A percentile compares a stretch with the other conserved stretches of the same genome.
phyloP scores from a whole-genome alignment of 2,329 filamentous ascomycete genomes.

The Bipolaris victoriae region DNA sequence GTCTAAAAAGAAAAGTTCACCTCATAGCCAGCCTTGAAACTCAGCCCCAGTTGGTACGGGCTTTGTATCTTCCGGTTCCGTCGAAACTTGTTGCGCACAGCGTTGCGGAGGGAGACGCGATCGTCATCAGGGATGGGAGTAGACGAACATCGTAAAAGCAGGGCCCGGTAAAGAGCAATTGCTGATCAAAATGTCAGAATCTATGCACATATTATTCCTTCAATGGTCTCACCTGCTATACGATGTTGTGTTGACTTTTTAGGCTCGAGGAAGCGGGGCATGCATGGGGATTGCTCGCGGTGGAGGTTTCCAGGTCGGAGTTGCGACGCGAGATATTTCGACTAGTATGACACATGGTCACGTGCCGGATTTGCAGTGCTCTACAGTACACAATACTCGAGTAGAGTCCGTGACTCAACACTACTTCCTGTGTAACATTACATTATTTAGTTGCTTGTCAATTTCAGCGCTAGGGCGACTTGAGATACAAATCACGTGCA shows the following conservation, averaged over 20 bases:
- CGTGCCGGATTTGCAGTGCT: slow-evolving; percentile 14
- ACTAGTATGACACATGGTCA: slow-evolving; percentile 27
- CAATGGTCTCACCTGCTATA: slow-evolving; percentile 54
- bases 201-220: slow-evolving; percentile 1
- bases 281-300: slow-evolving; percentile 43
- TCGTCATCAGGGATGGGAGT: slow-evolving; percentile 61
- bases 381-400: background rate
- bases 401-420: background rate
- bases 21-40: slow-evolving; percentile 72
- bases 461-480: background rate
- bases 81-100: slow-evolving; percentile 68
- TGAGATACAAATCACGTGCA: background rate
- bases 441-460: background rate
- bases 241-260: slow-evolving; percentile 58
- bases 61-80: slow-evolving; percentile 65
- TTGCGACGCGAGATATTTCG: slow-evolving; percentile 19
- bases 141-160: slow-evolving; percentile 64
- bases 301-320: slow-evolving; percentile 13
- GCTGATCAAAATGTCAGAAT: slow-evolving; percentile 51
- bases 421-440: background rate
- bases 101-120: slow-evolving; percentile 59
- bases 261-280: slow-evolving; percentile 55
- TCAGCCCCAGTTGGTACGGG: slow-evolving; percentile 64
- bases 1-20: slow-evolving; percentile 41
- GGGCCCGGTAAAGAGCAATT: slow-evolving; percentile 74